phyloP scores from a whole-genome alignment of 306 rosid species.

The Glycyrrhiza uralensis region DNA sequence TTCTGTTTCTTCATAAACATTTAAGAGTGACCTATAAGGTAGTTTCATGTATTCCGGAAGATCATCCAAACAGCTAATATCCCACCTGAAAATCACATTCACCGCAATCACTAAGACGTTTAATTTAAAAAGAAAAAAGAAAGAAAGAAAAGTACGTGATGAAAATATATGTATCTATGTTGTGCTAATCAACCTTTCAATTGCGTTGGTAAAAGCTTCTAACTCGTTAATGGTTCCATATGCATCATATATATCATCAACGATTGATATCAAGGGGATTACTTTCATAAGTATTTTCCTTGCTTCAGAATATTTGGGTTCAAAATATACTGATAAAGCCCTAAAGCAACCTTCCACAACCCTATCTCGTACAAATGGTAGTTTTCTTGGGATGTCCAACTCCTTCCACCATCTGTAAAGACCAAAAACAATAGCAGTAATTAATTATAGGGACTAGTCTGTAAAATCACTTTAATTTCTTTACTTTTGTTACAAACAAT shows the following conservation, averaged over 20 bases:
- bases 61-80: background rate
- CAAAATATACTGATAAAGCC: background rate
- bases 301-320: conserved; percentile 24
- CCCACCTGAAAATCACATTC: background rate
- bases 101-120: background rate
- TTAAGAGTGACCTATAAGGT: background rate
- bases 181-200: conserved; percentile 9
- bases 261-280: background rate
- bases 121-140: background rate
- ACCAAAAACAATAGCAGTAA: background rate
- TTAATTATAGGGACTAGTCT: no score
- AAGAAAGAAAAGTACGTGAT: background rate
- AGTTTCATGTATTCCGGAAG: conserved; percentile 6
- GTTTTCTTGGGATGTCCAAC: background rate
- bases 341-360: conserved; percentile 6
- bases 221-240: conserved; percentile 1
- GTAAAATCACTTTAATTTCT: background rate
- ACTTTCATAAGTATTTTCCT: background rate
- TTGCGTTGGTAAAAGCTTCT: background rate
- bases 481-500: no score
- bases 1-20: background rate
- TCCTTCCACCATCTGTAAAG: conserved; percentile 28
- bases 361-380: conserved; percentile 21
- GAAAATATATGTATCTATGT: background rate
- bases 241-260: conserved; percentile 10